Evolutionary conservation across 768 basidiomycete genomes (phyloP).

Genomic region (Cytidiella melzeri): DNA sequence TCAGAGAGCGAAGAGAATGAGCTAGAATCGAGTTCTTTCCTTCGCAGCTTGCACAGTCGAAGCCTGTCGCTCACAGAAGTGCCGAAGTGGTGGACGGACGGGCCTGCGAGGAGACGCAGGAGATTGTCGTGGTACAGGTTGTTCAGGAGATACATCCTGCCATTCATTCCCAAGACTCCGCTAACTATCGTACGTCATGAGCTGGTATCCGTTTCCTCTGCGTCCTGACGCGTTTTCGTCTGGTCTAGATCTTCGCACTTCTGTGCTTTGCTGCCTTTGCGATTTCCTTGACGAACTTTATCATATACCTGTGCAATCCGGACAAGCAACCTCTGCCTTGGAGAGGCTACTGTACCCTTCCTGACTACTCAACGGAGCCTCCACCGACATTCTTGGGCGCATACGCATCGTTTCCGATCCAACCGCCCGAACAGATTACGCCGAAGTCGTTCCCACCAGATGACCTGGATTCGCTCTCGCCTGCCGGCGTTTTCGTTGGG

Average conservation of each 20-base stretch:
- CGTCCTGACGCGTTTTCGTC: too few relatives aligned
- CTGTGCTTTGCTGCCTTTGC: constrained; percentile 77
- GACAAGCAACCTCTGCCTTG: constrained; percentile 94
- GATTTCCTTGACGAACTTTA: constrained; percentile 74
- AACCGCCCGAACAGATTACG: constrained; percentile 28
- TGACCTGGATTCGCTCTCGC: constrained; percentile 66
- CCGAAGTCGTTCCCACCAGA: constrained; percentile 62
- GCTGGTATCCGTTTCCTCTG: too few relatives aligned
- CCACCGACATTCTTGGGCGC: constrained; percentile 35
- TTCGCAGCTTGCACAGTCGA: constrained; percentile 29
- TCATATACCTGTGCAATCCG: constrained; percentile 91
- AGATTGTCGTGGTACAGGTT: constrained; percentile 50
- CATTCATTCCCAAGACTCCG: constrained; percentile 74
- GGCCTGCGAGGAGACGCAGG: constrained; percentile 40
- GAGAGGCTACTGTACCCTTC: constrained; percentile 86
- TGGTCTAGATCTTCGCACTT: constrained; percentile 62
- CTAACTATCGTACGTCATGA: constrained; percentile 70
- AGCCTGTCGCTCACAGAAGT: constrained; percentile 17
- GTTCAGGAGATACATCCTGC: constrained; percentile 55
- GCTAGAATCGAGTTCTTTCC: constrained; percentile 34
- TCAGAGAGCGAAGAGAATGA: constrained; percentile 53
- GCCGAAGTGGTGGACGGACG: constrained; percentile 51
- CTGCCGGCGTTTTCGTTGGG: constrained; percentile 82
- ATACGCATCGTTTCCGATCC: constrained; percentile 32
- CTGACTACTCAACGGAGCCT: constrained; percentile 42